Evolutionary conservation across 768 basidiomycete genomes (phyloP), one percentile per base, ranked within the genome.

Genomic region (Rhodotorula toruloides): DNA sequence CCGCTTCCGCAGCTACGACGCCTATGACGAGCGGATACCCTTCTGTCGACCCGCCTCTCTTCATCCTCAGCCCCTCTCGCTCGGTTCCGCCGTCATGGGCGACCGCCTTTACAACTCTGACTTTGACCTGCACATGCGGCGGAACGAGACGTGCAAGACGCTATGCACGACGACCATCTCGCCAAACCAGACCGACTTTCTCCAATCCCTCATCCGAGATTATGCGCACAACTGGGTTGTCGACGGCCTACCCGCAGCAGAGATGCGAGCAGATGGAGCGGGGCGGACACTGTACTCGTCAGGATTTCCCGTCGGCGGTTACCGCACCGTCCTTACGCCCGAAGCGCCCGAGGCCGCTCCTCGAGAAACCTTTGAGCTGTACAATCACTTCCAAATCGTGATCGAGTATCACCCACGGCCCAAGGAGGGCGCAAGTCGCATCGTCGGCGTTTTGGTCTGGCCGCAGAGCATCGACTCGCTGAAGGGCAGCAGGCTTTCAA

Each of bases 41-140:
- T 96, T 97, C 77, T 98, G 94, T 75, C 75, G 84, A 63, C 94
- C 94, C 13, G 10, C 29, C 7, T 17, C n/a, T 9, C 49, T n/a
- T 29, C 25, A 27, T 25, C 48, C 39, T 7, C 36, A 44, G 7
- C 16, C 82, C 77, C 84, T 75, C 84, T 72, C 86, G 86, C 75
- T 97, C 34, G 94, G 94, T 11, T 90, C 90, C 25, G 92, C 97
- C 73, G 80, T 98, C n/a, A 96, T 96, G 72, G 94, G 94, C 22
- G 94, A 97, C 80, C 83, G 94, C 69, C 91, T 98, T 72, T 90
- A 91, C 77, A 86, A 87, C 74, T 90, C 90, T 6, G 89, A 87
- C 4, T 97, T 91, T 75, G 84, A 92, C 71, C 89, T 91, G 67
- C 60, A 86, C 14, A 48, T 55, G 60, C 44, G 40, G 10, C 22